phyloP scores from a whole-genome alignment of 345 rosid genomes.

The Cochlearia excelsa region DNA sequence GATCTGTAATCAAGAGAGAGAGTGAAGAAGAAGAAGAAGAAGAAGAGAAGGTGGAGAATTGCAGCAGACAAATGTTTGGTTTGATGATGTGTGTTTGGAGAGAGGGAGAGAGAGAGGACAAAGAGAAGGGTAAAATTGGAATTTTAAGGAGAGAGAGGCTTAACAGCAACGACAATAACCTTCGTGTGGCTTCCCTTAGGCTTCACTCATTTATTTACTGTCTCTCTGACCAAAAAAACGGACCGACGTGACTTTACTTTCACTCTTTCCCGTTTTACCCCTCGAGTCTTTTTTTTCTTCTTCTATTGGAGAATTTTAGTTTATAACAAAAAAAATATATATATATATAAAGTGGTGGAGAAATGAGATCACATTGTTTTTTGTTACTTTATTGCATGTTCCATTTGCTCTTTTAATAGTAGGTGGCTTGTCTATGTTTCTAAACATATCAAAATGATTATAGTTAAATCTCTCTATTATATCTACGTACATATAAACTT shows the following conservation, averaged over 20 bases:
- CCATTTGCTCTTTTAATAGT: no score
- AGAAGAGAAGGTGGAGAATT: constrained; percentile 22
- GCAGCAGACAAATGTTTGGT: constrained; percentile 23
- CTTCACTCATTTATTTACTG: constrained; percentile 43
- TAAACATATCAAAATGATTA: no score
- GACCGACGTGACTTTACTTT: constrained; percentile 38
- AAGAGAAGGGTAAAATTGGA: constrained; percentile 47
- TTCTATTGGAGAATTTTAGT: no score
- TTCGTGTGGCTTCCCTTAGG: constrained; percentile 62
- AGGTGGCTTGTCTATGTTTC: no score
- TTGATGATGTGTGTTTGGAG: not conserved
- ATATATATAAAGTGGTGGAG: no score
- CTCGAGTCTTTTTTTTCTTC: no score
- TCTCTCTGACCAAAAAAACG: constrained; percentile 4
- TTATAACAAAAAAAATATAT: no score
- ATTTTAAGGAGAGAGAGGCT: constrained; percentile 29
- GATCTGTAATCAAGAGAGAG: constrained; percentile 28
- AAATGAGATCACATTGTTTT: no score
- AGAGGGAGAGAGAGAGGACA: constrained; percentile 29
- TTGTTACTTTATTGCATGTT: no score
- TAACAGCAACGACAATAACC: constrained; percentile 57
- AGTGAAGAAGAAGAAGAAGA: constrained; percentile 18
- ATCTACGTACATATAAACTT: no score
- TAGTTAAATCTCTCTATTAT: no score
- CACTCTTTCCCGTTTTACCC: constrained; percentile 51